Percentiles rank a stretch among this genome's conserved stretches.
phyloP scores from a whole-genome alignment of 2,329 filamentous ascomycete species.

The Penicillium aurantiogriseum region DNA sequence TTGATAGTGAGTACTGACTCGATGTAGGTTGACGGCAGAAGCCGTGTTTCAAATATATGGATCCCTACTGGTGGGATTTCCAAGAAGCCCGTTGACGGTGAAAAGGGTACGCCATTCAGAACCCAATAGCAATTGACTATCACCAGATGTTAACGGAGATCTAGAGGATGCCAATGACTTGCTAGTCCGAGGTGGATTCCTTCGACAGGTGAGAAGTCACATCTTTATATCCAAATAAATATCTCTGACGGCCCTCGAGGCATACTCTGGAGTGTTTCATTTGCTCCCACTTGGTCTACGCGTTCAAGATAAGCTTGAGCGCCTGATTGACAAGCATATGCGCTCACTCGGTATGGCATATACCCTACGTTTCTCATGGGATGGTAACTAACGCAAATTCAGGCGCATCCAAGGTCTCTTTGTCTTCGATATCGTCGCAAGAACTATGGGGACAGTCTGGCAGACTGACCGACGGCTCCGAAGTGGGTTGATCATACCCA shows the following conservation, averaged over 20 bases:
- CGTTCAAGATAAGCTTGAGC: slow-evolving; percentile 85
- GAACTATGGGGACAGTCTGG: slow-evolving; percentile 79
- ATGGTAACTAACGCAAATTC: background rate
- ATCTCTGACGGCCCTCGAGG: slow-evolving; percentile 46
- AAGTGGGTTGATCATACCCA: slow-evolving; percentile 53
- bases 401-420: slow-evolving; percentile 26
- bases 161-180: slow-evolving; percentile 63
- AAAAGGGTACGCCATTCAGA: slow-evolving; percentile 30
- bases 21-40: slow-evolving; percentile 54
- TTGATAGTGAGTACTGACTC: slow-evolving; percentile 12
- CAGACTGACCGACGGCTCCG: slow-evolving; percentile 73
- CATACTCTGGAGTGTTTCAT: slow-evolving; percentile 89
- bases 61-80: slow-evolving; percentile 70
- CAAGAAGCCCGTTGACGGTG: slow-evolving; percentile 52
- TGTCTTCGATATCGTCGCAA: slow-evolving; percentile 63
- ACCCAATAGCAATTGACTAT: slow-evolving; percentile 42
- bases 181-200: slow-evolving; percentile 68
- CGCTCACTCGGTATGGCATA: slow-evolving; percentile 59
- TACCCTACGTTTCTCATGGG: background rate
- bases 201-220: slow-evolving; percentile 61
- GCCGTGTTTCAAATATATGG: slow-evolving; percentile 73
- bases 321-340: slow-evolving; percentile 88
- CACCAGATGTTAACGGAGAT: slow-evolving; percentile 17
- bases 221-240: background rate
- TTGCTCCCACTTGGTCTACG: slow-evolving; percentile 81